These are phyloP conservation scores for Aquilaria agallochum DNA, from an alignment of 441 rosid species.

Conservation along the genomic window DNA sequence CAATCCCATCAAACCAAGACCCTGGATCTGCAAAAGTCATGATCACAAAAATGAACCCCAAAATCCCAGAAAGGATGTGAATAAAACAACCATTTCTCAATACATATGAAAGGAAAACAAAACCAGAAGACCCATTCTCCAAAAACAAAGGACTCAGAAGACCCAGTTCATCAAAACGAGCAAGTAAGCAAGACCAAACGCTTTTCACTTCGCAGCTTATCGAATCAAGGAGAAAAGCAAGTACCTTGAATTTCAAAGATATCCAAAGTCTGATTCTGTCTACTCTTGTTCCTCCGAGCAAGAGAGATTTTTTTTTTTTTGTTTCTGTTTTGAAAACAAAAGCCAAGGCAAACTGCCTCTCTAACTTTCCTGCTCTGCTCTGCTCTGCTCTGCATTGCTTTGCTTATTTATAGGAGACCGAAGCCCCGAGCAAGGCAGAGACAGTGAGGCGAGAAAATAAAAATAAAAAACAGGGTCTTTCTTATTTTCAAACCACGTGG, in stretches of 20 bases:
- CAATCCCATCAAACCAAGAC: slow-evolving; percentile 8
- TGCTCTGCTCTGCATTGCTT: neutral
- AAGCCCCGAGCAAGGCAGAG: neutral
- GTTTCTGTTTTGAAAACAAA: neutral
- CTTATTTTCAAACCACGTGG: slow-evolving; percentile 34
- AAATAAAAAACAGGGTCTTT: neutral
- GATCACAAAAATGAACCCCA: slow-evolving; percentile 1
- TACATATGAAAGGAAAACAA: too few relatives aligned
- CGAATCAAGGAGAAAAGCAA: neutral
- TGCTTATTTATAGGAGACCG: slow-evolving; percentile 3
- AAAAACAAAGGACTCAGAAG: neutral
- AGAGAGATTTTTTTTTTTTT: neutral
- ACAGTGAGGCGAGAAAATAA: neutral
- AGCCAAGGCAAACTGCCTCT: neutral
- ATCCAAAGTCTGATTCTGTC: slow-evolving; percentile 6
- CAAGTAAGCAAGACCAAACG: neutral
- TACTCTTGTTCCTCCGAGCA: neutral
- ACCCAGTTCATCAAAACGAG: slow-evolving; percentile 10
- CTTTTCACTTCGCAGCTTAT: too few relatives aligned
- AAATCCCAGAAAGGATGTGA: neutral
- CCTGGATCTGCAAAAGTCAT: slow-evolving; percentile 18
- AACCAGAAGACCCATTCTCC: slow-evolving; percentile 6
- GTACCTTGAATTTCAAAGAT: slow-evolving; percentile 23
- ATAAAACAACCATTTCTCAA: too few relatives aligned
- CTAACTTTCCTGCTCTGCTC: slow-evolving; percentile 1